Conservation (phyloP, 345 rosid genomes). For the Ceriops zippeliana region DNA sequence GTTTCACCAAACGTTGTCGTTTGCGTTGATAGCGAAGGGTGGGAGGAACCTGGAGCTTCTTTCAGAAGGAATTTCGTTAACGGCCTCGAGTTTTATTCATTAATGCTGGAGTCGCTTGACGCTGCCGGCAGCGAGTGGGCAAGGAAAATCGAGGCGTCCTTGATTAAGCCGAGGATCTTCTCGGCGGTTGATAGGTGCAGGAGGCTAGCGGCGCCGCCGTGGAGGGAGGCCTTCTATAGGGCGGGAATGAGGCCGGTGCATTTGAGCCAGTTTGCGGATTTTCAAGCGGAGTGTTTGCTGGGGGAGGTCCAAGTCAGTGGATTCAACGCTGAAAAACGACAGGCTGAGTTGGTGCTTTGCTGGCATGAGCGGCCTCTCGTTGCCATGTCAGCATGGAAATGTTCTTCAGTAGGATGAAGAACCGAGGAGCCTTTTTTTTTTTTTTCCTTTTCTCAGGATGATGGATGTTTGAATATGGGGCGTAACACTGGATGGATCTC, state of each 20-base stretch:
- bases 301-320: slow-evolving; percentile 72
- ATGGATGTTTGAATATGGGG: too few species aligned
- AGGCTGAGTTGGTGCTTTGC: slow-evolving; percentile 84
- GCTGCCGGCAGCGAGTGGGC: slow-evolving; percentile 55
- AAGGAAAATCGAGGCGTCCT: slow-evolving; percentile 59
- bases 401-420: not conserved
- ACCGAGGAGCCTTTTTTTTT: not conserved
- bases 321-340: slow-evolving; percentile 85
- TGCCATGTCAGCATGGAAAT: slow-evolving; percentile 93
- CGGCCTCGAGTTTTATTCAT: slow-evolving; percentile 65
- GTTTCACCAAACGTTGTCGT: slow-evolving; percentile 63
- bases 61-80: slow-evolving; percentile 69
- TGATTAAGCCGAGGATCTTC: slow-evolving; percentile 55
- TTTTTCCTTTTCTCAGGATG: not conserved
- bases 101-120: slow-evolving; percentile 80
- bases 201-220: slow-evolving; percentile 44
- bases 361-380: slow-evolving; percentile 77
- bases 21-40: slow-evolving; percentile 64
- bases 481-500: slow-evolving; percentile 5
- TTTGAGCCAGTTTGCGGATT: slow-evolving; percentile 84
- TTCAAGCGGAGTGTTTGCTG: slow-evolving; percentile 70
- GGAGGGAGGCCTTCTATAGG: slow-evolving; percentile 68
- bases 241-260: slow-evolving; percentile 76
- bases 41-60: slow-evolving; percentile 52
- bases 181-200: slow-evolving; percentile 58